Percentiles rank a stretch among this genome's conserved stretches.
phyloP scores from a whole-genome alignment of 2,329 filamentous ascomycete species.

The Neofusicoccum sp. region DNA sequence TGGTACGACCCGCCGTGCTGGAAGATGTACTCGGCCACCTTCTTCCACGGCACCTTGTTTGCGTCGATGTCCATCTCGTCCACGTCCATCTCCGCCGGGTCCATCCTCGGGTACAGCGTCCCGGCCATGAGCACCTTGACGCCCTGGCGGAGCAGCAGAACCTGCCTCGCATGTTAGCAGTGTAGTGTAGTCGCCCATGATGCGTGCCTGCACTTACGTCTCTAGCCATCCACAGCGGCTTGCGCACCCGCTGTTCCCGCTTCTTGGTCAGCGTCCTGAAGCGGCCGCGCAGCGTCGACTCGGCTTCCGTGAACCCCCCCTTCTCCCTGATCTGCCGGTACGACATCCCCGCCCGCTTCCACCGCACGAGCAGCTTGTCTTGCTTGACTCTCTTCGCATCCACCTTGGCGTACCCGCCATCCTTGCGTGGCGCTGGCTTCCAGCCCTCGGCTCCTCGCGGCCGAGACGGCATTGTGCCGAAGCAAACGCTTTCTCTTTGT shows the following conservation, averaged over 20 bases:
- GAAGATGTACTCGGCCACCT: conserved; percentile 54
- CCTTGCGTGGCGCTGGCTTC: neutral
- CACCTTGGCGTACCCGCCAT: neutral
- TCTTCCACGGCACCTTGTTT: conserved; percentile 58
- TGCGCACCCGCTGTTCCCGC: conserved; percentile 61
- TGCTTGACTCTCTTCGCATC: conserved; percentile 15
- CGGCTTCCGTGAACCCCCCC: conserved; percentile 61
- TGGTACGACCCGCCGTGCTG: conserved; percentile 55
- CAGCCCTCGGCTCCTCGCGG: neutral
- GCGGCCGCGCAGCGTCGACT: conserved; percentile 70
- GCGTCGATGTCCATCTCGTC: conserved; percentile 15
- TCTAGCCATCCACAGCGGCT: conserved; percentile 60
- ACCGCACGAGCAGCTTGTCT: conserved; percentile 48
- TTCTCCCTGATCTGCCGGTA: conserved; percentile 62
- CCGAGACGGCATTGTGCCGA: neutral
- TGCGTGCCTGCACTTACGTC: conserved; percentile 57
- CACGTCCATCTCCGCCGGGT: neutral
- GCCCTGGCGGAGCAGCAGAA: conserved; percentile 14
- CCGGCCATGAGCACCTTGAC: neutral
- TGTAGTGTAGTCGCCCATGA: neutral
- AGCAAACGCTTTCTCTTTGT: neutral
- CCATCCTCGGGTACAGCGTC: neutral
- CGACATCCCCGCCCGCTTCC: conserved; percentile 57
- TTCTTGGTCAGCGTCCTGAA: conserved; percentile 65
- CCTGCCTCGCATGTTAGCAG: neutral